These are phyloP conservation scores for Paramecium biaurelia DNA, from an alignment of 73 alveolate species.

Conservation along the genomic window DNA sequence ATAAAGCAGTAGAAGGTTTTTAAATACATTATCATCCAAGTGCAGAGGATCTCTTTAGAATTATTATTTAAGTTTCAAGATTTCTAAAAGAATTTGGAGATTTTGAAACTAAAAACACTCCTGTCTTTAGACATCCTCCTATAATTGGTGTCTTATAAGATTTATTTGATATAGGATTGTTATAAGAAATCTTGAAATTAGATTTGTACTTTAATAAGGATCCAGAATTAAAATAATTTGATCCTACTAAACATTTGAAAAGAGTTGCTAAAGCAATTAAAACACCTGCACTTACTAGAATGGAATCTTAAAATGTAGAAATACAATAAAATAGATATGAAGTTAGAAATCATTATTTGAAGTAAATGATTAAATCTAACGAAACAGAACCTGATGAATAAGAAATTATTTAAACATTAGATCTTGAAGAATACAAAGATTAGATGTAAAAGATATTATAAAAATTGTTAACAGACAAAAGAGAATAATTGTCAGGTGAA, in stretches of 20 bases:
- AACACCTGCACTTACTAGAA: neutral
- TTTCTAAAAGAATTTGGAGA: slow-evolving; percentile 79
- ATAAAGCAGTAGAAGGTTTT: slow-evolving; percentile 79
- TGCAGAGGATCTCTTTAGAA: slow-evolving; percentile 72
- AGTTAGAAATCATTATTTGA: slow-evolving; percentile 51
- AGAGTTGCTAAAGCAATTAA: slow-evolving; percentile 59
- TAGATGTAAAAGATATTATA: neutral
- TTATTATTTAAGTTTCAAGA: slow-evolving; percentile 72
- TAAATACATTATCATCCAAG: slow-evolving; percentile 73
- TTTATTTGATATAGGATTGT: slow-evolving; percentile 66
- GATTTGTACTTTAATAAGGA: slow-evolving; percentile 64
- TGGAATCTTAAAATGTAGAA: slow-evolving; percentile 57
- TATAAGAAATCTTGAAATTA: slow-evolving; percentile 67
- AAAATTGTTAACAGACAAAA: neutral
- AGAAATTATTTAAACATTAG: neutral
- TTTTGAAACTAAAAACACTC: slow-evolving; percentile 71
- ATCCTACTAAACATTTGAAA: slow-evolving; percentile 11
- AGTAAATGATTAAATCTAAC: slow-evolving; percentile 38
- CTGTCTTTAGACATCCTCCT: slow-evolving; percentile 79
- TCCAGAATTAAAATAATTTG: slow-evolving; percentile 46
- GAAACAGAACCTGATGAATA: slow-evolving; percentile 54
- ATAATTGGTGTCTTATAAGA: slow-evolving; percentile 69
- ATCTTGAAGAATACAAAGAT: slow-evolving; percentile 23
- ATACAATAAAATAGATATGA: slow-evolving; percentile 48
- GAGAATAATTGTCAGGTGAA: neutral